Evolutionary conservation across 2,329 filamentous ascomycete genomes (phyloP).

Genomic region (Pyrenophora tritici-repentis): DNA sequence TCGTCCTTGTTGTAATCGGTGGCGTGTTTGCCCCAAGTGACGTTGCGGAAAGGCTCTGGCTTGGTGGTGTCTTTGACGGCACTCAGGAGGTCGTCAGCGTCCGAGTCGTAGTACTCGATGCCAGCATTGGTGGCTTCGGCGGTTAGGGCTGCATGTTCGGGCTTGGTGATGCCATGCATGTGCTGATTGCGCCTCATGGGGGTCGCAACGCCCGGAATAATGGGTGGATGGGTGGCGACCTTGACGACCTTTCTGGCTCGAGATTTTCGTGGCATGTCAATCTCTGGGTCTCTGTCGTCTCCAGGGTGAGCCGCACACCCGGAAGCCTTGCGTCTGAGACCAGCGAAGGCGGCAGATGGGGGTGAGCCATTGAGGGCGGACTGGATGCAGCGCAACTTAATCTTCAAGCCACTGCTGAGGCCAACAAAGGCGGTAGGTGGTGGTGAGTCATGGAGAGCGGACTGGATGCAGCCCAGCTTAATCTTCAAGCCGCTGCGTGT

Average conservation of each 20-base stretch:
- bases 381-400: slow-evolving; percentile 18
- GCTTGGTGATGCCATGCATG: slow-evolving; percentile 24
- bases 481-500: slow-evolving; percentile 13
- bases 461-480: slow-evolving; percentile 16
- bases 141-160: slow-evolving; percentile 27
- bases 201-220: slow-evolving; percentile 3
- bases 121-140: slow-evolving; percentile 24
- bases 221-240: not conserved
- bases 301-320: not conserved
- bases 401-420: slow-evolving; percentile 14
- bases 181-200: slow-evolving; percentile 28
- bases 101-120: slow-evolving; percentile 34
- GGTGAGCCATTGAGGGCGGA: slow-evolving; percentile 4
- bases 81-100: slow-evolving; percentile 24
- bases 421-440: too few relatives aligned
- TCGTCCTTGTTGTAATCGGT: slow-evolving; percentile 14
- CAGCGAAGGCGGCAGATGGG: not conserved
- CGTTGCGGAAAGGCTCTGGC: slow-evolving; percentile 33
- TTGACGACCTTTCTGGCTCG: not conserved
- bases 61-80: slow-evolving; percentile 23
- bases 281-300: slow-evolving; percentile 19
- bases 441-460: slow-evolving; percentile 3
- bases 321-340: slow-evolving; percentile 3
- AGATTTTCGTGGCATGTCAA: slow-evolving; percentile 10
- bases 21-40: slow-evolving; percentile 28